Percentiles rank a stretch among this genome's conserved stretches.
Evolutionary conservation across 208 protist genomes (phyloP).

Genomic region (Crithidia acanthocephali): DNA sequence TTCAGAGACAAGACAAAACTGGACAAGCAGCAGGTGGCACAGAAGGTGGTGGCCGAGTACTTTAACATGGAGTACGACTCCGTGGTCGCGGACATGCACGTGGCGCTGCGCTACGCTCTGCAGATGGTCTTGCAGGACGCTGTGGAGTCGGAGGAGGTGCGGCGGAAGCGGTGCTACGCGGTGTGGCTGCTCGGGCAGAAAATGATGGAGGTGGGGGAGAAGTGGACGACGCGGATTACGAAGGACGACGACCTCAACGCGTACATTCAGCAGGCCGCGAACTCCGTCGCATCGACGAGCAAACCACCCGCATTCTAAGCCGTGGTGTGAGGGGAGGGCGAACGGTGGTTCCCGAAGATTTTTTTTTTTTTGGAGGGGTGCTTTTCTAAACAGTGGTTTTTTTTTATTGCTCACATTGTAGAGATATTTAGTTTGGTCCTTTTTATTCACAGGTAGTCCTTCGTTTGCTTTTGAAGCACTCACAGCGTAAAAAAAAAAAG

Average conservation of each 20-base stretch:
- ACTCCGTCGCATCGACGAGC: conserved; percentile 59
- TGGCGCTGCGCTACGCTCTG: conserved; percentile 61
- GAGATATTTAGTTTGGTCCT: too few relatives aligned
- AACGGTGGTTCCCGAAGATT: background rate
- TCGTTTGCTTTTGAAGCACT: too few relatives aligned
- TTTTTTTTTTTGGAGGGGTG: background rate
- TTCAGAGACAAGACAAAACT: conserved; percentile 53
- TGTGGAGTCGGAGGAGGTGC: conserved; percentile 58
- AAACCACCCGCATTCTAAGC: conserved; percentile 58
- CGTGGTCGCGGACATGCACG: conserved; percentile 72
- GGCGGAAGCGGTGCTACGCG: conserved; percentile 74
- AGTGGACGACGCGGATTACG: conserved; percentile 38
- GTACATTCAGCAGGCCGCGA: conserved; percentile 86
- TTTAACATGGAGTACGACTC: conserved; percentile 89
- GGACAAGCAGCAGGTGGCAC: conserved; percentile 41
- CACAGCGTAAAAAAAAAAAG: too few relatives aligned
- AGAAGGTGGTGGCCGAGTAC: conserved; percentile 76
- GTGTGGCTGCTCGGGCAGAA: conserved; percentile 83
- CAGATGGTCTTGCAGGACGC: conserved; percentile 82
- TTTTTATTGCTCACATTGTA: too few relatives aligned
- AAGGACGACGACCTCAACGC: conserved; percentile 76
- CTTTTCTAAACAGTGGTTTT: too few relatives aligned
- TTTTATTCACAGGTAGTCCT: too few relatives aligned
- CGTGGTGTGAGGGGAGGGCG: background rate
- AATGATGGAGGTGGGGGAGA: conserved; percentile 67